Evolutionary conservation across 306 rosid genomes (phyloP).

Genomic region (Cucurbita moschata): DNA sequence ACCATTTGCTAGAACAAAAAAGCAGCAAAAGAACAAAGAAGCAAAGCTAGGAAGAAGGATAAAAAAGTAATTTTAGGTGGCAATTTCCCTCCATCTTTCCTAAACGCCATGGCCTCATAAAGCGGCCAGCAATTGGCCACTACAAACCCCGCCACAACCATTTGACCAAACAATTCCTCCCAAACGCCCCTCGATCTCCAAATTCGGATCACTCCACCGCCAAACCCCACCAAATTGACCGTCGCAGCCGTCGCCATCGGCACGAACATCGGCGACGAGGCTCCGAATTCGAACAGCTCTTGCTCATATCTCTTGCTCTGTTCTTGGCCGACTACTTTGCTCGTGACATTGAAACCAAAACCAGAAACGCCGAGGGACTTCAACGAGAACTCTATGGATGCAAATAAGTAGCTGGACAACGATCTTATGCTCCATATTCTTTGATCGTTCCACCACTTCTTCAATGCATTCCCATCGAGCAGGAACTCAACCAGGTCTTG

Average conservation of each 20-base stretch:
- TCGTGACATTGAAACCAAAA: constrained; percentile 22
- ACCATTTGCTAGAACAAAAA: background rate
- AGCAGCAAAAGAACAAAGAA: background rate
- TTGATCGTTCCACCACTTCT: constrained; percentile 34
- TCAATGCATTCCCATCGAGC: constrained; percentile 9
- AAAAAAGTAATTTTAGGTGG: background rate
- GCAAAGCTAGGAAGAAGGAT: background rate
- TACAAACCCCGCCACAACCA: constrained; percentile 17
- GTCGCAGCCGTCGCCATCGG: background rate
- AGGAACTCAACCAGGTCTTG: constrained; percentile 20
- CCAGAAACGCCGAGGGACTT: constrained; percentile 12
- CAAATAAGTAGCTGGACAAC: constrained; percentile 17
- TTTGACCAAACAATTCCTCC: constrained; percentile 11
- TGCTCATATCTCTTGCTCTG: constrained; percentile 30
- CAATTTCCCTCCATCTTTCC: constrained; percentile 19
- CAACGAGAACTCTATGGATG: constrained; percentile 10
- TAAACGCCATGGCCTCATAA: constrained; percentile 20
- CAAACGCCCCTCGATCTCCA: background rate
- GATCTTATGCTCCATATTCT: constrained; percentile 33
- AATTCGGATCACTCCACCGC: background rate
- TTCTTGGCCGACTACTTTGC: constrained; percentile 20
- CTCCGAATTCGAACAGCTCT: constrained; percentile 24
- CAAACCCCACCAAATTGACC: constrained; percentile 14
- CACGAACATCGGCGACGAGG: constrained; percentile 14
- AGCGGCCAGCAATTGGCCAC: constrained; percentile 14